Evolutionary conservation across 1,139 yeast species (phyloP).

Genomic region (Yamadazyma dushanensis): DNA sequence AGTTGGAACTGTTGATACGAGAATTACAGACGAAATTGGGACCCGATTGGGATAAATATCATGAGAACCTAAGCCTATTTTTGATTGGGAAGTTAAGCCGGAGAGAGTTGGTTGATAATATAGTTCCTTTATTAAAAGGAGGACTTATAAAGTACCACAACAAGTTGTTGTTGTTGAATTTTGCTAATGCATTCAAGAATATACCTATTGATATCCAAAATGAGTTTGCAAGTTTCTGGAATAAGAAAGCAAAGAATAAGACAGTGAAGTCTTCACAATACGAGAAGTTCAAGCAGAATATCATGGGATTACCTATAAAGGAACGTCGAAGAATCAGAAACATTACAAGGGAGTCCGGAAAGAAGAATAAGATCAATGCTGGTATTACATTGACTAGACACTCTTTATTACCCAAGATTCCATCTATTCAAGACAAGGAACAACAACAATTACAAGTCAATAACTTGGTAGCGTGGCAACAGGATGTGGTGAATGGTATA

Average conservation of each 20-base stretch:
- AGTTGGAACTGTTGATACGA: slow-evolving; percentile 68
- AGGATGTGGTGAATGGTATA: slow-evolving; percentile 88
- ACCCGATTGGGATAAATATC: slow-evolving; percentile 80
- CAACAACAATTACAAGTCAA: slow-evolving; percentile 51
- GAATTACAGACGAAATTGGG: slow-evolving; percentile 77
- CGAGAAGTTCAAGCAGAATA: slow-evolving; percentile 80
- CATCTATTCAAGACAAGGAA: slow-evolving; percentile 65
- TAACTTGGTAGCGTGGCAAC: slow-evolving; percentile 82
- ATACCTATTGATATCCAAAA: slow-evolving; percentile 46
- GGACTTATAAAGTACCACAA: slow-evolving; percentile 65
- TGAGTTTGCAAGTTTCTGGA: slow-evolving; percentile 62
- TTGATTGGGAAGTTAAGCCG: slow-evolving; percentile 80
- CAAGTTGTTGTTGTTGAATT: slow-evolving; percentile 72
- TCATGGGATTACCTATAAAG: slow-evolving; percentile 80
- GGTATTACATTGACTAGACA: slow-evolving; percentile 81
- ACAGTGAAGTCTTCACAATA: slow-evolving; percentile 62
- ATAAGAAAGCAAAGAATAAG: slow-evolving; percentile 44
- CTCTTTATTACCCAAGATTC: slow-evolving; percentile 83
- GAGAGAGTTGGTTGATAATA: slow-evolving; percentile 60
- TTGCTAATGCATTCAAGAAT: slow-evolving; percentile 82
- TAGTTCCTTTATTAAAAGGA: slow-evolving; percentile 56
- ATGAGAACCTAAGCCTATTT: slow-evolving; percentile 73
- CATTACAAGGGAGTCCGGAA: slow-evolving; percentile 80
- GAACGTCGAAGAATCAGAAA: slow-evolving; percentile 84
- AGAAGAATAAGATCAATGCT: slow-evolving; percentile 72